Conservation (phyloP, 371 early-diverging fungal species). For the Rhizopus microsporus region DNA sequence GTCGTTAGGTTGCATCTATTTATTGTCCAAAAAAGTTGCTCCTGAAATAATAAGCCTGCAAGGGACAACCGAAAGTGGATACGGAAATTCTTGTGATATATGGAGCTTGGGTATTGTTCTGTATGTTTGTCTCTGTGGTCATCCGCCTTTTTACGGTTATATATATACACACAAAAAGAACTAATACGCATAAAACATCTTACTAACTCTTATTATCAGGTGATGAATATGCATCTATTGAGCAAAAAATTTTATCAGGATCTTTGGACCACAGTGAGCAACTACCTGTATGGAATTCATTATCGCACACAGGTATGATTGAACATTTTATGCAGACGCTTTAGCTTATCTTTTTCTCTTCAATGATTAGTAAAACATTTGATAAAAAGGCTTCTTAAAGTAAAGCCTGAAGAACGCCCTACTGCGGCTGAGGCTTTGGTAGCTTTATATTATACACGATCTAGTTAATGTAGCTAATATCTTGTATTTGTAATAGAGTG, state of each 20-base stretch:
- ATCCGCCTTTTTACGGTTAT: slow-evolving; percentile 85
- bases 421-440: slow-evolving; percentile 3
- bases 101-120: slow-evolving; percentile 97
- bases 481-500: neutral
- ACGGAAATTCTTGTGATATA: slow-evolving; percentile 96
- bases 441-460: neutral
- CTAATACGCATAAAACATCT: neutral
- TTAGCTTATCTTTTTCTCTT: neutral
- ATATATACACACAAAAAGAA: slow-evolving; percentile 7
- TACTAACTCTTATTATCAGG: neutral
- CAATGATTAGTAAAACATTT: neutral
- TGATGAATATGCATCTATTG: neutral
- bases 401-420: neutral
- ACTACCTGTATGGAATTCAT: neutral
- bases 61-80: slow-evolving; percentile 70
- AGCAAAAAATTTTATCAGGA: slow-evolving; percentile 1
- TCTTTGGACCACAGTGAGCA: neutral
- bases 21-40: slow-evolving; percentile 57
- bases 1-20: slow-evolving; percentile 11
- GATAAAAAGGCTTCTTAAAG: neutral
- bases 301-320: neutral
- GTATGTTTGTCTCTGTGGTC: slow-evolving; percentile 94
- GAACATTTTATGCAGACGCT: neutral
- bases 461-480: neutral
- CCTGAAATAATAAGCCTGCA: slow-evolving; percentile 85